A percentile compares a stretch with the other conserved stretches of the same genome.
These are phyloP conservation scores for Ettlia oleoabundans DNA, from an alignment of 139 green algal species.

Conservation along the genomic window DNA sequence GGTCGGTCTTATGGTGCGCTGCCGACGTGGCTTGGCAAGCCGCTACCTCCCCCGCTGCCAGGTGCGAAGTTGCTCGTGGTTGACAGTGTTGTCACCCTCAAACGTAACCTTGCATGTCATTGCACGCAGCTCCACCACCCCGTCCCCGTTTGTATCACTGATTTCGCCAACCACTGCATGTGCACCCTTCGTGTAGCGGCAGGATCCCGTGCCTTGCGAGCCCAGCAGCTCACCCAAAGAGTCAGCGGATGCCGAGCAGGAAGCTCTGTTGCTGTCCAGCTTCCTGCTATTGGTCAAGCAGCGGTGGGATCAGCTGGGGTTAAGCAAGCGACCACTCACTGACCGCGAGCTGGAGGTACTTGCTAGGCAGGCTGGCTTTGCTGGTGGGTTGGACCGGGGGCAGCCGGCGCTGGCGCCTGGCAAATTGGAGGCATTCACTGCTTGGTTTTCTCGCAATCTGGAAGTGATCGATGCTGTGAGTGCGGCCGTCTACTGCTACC, in stretches of 20 bases:
- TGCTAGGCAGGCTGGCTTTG: constrained; percentile 1
- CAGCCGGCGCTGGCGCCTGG: background rate
- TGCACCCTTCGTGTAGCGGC: too few relatives aligned
- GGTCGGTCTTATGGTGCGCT: too few relatives aligned
- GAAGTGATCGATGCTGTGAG: background rate
- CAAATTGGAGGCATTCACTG: background rate
- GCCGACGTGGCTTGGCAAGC: too few relatives aligned
- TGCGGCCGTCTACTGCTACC: background rate
- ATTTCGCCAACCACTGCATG: too few relatives aligned
- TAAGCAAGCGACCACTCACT: background rate
- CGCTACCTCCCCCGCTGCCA: too few relatives aligned
- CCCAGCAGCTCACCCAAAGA: constrained; percentile 3
- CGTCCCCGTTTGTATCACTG: too few relatives aligned
- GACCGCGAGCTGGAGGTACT: background rate
- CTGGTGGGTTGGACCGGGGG: background rate
- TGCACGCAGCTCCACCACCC: too few relatives aligned
- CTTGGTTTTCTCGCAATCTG: background rate
- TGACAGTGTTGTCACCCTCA: too few relatives aligned
- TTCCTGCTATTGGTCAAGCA: background rate
- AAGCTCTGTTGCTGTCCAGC: background rate
- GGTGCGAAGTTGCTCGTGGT: too few relatives aligned
- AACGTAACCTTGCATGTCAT: too few relatives aligned
- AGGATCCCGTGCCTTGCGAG: too few relatives aligned
- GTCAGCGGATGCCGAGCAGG: background rate
- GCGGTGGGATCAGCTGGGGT: background rate